Evolutionary conservation across 2,329 filamentous ascomycete genomes (phyloP).

Genomic region (Thyridium curvatum): DNA sequence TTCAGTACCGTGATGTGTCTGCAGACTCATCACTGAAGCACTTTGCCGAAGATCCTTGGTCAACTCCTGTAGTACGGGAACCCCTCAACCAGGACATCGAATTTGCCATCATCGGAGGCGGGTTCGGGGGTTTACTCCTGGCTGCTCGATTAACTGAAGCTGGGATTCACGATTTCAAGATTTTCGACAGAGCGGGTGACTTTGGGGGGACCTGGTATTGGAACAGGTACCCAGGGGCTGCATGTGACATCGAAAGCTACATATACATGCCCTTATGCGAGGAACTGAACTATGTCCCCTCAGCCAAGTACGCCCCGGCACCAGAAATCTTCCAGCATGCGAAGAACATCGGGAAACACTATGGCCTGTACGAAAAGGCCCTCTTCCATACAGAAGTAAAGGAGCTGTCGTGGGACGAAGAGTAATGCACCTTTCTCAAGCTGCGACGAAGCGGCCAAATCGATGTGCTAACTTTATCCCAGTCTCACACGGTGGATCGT

Average conservation of each 20-base stretch:
- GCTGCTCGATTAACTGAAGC: constrained; percentile 26
- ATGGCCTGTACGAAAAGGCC: constrained; percentile 23
- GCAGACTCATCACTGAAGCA: too few species aligned
- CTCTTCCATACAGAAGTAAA: constrained; percentile 5
- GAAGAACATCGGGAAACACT: constrained; percentile 29
- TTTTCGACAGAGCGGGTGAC: constrained; percentile 37
- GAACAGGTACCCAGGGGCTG: constrained; percentile 39
- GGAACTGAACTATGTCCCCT: constrained; percentile 40
- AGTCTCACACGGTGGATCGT: too few species aligned
- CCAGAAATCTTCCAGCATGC: constrained; percentile 32
- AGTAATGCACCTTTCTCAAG: constrained; percentile 18
- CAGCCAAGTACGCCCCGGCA: constrained; percentile 32
- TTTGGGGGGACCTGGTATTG: constrained; percentile 44
- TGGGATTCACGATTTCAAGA: constrained; percentile 27
- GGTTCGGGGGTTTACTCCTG: constrained; percentile 25
- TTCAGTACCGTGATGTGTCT: too few species aligned
- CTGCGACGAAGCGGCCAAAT: too few species aligned
- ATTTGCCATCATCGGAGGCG: constrained; percentile 26
- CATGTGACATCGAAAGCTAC: constrained; percentile 41
- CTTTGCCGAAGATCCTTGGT: too few species aligned
- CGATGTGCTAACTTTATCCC: too few species aligned
- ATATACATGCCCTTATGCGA: constrained; percentile 39
- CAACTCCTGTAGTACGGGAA: too few species aligned
- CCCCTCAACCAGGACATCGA: too few species aligned
- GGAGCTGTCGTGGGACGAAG: neutral